Conservation (phyloP, 2,329 filamentous ascomycete genomes). For the Penicillium olsonii region DNA sequence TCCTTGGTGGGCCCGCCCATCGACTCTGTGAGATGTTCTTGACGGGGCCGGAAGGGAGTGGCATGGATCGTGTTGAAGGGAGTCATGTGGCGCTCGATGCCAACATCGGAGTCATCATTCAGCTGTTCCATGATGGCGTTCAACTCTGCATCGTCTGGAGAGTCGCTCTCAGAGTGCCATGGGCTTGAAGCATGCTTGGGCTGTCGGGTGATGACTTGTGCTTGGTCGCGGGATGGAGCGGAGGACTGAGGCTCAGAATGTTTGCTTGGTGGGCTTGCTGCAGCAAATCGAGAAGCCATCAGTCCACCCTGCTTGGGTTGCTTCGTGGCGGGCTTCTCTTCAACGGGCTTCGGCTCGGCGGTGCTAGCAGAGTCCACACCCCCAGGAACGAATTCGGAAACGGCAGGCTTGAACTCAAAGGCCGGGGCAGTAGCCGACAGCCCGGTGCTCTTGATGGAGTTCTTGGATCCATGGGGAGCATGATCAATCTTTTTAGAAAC, state of each 20-base stretch:
- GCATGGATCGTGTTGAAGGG: slow-evolving; percentile 24
- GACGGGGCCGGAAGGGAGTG: slow-evolving; percentile 9
- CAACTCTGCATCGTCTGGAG: slow-evolving; percentile 66
- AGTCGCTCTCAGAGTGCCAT: slow-evolving; percentile 32
- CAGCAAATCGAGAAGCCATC: slow-evolving; percentile 40
- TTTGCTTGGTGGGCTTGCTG: slow-evolving; percentile 27
- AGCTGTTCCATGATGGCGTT: slow-evolving; percentile 90
- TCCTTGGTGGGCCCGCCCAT: slow-evolving; percentile 55
- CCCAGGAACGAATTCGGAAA: slow-evolving; percentile 31
- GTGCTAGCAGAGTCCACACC: slow-evolving; percentile 15
- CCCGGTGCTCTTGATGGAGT: slow-evolving; percentile 50
- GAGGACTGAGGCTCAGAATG: slow-evolving; percentile 7
- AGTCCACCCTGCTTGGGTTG: slow-evolving; percentile 26
- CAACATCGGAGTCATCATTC: slow-evolving; percentile 71
- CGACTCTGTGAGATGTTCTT: slow-evolving; percentile 31
- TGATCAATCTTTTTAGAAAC: slow-evolving; percentile 12
- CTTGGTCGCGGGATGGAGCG: background rate
- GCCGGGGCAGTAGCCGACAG: slow-evolving; percentile 71
- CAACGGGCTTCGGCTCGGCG: slow-evolving; percentile 9
- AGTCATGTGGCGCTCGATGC: slow-evolving; percentile 64
- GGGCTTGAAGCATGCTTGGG: slow-evolving; percentile 9
- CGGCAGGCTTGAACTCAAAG: slow-evolving; percentile 57
- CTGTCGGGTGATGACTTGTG: slow-evolving; percentile 1
- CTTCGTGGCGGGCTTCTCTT: slow-evolving; percentile 7
- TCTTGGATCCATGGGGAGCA: slow-evolving; percentile 24